Conservation (phyloP, 1,284 basidiomycete genomes). For the Fomitopsis betulina region DNA sequence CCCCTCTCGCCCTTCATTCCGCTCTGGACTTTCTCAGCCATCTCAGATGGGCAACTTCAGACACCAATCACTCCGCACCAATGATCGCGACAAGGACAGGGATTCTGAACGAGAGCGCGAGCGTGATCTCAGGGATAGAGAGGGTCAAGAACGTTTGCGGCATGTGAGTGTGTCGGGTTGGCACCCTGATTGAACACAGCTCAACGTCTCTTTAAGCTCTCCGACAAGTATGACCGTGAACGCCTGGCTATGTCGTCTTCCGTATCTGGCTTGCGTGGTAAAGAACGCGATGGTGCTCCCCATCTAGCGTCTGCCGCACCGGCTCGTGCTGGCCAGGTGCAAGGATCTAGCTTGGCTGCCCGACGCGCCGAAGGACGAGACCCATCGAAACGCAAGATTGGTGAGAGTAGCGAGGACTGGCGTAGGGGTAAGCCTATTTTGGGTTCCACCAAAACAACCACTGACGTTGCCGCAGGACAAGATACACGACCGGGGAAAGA, state of each 20-base stretch:
- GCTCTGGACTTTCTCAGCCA: slow-evolving; percentile 68
- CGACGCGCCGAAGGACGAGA: slow-evolving; percentile 57
- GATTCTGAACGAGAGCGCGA: slow-evolving; percentile 61
- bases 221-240: slow-evolving; percentile 83
- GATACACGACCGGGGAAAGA: slow-evolving; percentile 52
- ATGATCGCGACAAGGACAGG: slow-evolving; percentile 60
- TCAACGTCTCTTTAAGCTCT: slow-evolving; percentile 44
- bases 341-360: slow-evolving; percentile 34
- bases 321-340: slow-evolving; percentile 37
- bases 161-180: slow-evolving; percentile 44
- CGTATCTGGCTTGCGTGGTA: slow-evolving; percentile 43
- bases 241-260: slow-evolving; percentile 52
- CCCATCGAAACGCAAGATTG: slow-evolving; percentile 58
- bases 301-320: slow-evolving; percentile 46
- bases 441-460: not conserved
- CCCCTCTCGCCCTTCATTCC: slow-evolving; percentile 60
- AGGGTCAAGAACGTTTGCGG: slow-evolving; percentile 71
- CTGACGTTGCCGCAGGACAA: slow-evolving; percentile 30
- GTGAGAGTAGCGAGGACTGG: slow-evolving; percentile 76
- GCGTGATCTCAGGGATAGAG: slow-evolving; percentile 61
- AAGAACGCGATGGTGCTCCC: slow-evolving; percentile 66
- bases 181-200: not conserved
- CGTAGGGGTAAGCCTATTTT: slow-evolving; percentile 52
- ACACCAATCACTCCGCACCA: slow-evolving; percentile 71
- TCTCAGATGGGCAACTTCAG: slow-evolving; percentile 89